Evolutionary conservation across 192 early-diverging fungal species (phyloP).

Genomic region (Coemansia javaensis): DNA sequence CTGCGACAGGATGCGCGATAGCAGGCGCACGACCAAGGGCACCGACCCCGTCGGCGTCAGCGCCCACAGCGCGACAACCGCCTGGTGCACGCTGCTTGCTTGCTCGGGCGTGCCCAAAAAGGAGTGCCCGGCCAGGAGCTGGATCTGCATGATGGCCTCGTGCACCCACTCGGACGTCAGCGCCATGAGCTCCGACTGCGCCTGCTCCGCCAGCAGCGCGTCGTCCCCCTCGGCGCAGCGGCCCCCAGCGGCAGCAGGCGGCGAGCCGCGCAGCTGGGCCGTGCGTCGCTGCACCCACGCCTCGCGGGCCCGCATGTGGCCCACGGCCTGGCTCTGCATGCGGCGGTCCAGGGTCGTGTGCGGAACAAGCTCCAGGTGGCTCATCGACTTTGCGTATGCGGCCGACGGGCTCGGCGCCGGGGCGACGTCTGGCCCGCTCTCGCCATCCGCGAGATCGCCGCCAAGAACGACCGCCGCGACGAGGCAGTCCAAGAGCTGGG

Average conservation of each 20-base stretch:
- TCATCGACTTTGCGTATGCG: conserved; percentile 7
- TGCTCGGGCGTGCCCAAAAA: conserved; percentile 6
- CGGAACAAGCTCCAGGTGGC: conserved; percentile 30
- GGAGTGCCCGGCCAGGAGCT: conserved; percentile 5
- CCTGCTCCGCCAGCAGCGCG: conserved; percentile 3
- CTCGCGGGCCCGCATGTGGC: conserved; percentile 23
- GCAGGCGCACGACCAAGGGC: conserved; percentile 14
- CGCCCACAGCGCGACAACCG: conserved; percentile 25
- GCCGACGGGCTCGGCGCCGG: conserved; percentile 2
- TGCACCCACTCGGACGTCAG: conserved; percentile 18
- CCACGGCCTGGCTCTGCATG: conserved; percentile 26
- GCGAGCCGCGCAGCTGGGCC: background rate
- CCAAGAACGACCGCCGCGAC: conserved; percentile 11
- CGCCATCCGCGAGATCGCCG: conserved; percentile 12
- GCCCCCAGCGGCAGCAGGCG: background rate
- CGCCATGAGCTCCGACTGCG: conserved; percentile 18
- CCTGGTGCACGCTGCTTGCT: conserved; percentile 11
- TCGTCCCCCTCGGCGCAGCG: background rate
- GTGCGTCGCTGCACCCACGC: conserved; percentile 16
- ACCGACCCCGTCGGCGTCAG: conserved; percentile 33
- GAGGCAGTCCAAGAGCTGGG: conserved; percentile 15
- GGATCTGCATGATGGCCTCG: conserved; percentile 5
- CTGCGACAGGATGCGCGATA: conserved; percentile 13
- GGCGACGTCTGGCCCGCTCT: background rate
- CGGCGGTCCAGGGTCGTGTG: conserved; percentile 30